Conservation (phyloP, 345 rosid genomes). For the Boechera divaricarpa region DNA sequence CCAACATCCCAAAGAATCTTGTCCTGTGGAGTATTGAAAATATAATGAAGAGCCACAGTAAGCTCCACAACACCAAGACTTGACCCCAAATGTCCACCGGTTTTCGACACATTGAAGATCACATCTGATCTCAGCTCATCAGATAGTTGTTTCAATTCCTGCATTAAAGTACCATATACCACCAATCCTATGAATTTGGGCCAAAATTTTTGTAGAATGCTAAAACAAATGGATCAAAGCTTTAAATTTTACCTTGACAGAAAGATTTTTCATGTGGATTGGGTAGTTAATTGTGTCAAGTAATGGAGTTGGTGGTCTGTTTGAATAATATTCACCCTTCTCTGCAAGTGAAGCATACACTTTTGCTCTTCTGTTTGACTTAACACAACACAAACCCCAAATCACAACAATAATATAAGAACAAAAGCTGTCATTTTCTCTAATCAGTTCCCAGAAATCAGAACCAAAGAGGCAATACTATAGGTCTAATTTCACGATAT, state of each 20-base stretch:
- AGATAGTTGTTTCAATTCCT: slow-evolving; percentile 89
- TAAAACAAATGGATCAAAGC: slow-evolving; percentile 1
- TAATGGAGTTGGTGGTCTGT: slow-evolving; percentile 88
- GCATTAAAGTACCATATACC: slow-evolving; percentile 5
- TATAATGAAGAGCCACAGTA: slow-evolving; percentile 96
- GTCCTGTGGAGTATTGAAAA: slow-evolving; percentile 89
- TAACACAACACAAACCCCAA: slow-evolving; percentile 47
- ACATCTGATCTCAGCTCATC: slow-evolving; percentile 94
- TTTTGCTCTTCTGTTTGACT: slow-evolving; percentile 60
- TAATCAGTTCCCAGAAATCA: background rate
- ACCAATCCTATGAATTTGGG: background rate
- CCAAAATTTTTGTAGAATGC: background rate
- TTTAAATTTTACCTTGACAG: slow-evolving; percentile 58
- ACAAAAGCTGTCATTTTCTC: slow-evolving; percentile 29
- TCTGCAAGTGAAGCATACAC: slow-evolving; percentile 81
- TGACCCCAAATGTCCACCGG: slow-evolving; percentile 96
- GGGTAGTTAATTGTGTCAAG: slow-evolving; percentile 93
- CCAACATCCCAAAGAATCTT: slow-evolving; percentile 98
- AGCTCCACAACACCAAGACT: slow-evolving; percentile 99
- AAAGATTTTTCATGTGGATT: slow-evolving; percentile 94
- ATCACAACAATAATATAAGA: slow-evolving; percentile 28
- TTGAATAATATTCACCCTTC: slow-evolving; percentile 69
- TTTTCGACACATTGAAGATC: slow-evolving; percentile 85
- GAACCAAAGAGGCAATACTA: slow-evolving; percentile 7
- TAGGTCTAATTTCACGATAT: slow-evolving; percentile 11